Percentiles rank a stretch among this genome's conserved stretches.
These are phyloP conservation scores for Bipolaris gigantea DNA, from an alignment of 2,329 filamentous ascomycete species.

Conservation along the genomic window DNA sequence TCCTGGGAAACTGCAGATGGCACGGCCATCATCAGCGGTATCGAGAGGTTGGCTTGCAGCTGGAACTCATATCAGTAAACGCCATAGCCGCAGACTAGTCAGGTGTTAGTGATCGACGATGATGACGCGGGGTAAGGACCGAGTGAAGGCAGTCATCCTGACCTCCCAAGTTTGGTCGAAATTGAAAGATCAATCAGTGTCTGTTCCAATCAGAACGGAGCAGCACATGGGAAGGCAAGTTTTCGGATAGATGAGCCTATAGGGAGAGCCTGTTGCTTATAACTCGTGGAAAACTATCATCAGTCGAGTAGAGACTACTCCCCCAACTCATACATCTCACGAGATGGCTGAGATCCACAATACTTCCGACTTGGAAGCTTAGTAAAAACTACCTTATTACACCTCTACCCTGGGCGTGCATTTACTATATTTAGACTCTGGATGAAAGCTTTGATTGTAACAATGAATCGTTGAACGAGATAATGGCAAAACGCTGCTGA, in stretches of 20 bases:
- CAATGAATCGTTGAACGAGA: neutral
- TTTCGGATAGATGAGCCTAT: neutral
- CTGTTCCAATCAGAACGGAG: neutral
- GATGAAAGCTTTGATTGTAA: neutral
- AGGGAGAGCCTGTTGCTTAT: neutral
- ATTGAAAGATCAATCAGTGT: neutral
- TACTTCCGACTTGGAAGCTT: neutral
- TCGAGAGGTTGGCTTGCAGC: conserved; percentile 3
- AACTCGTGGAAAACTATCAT: neutral
- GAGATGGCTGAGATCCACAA: neutral
- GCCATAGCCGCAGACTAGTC: conserved; percentile 7
- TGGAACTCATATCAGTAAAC: conserved; percentile 3
- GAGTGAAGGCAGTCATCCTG: neutral
- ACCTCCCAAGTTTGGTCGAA: neutral
- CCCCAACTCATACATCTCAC: neutral
- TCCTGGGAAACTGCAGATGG: neutral
- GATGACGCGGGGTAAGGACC: neutral
- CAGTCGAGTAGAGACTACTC: no score
- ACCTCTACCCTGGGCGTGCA: neutral
- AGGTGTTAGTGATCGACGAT: conserved; percentile 3
- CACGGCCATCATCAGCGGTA: neutral
- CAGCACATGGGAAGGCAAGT: neutral
- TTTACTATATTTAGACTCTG: neutral
- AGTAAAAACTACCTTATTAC: neutral
- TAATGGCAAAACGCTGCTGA: neutral